Percentiles rank a stretch among this genome's conserved stretches.
phyloP scores from a whole-genome alignment of 352 stramenopile species.

The Plasmopara muralis region DNA sequence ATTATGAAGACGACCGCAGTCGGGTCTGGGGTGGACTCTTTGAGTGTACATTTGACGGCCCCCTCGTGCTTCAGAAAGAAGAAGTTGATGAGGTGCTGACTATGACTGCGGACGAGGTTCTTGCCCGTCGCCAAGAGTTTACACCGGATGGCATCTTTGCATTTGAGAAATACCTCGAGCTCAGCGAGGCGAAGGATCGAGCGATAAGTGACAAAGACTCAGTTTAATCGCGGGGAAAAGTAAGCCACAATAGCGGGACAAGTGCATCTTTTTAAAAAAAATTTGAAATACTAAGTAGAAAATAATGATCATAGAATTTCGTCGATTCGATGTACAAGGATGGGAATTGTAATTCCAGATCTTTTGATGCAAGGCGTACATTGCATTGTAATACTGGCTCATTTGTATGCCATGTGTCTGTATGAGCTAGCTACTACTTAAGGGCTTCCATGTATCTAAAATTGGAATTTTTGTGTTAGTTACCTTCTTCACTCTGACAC shows the following conservation, averaged over 20 bases:
- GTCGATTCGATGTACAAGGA: no score
- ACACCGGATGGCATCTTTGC: slow-evolving; percentile 78
- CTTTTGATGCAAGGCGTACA: no score
- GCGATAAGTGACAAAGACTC: background rate
- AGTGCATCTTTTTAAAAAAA: no score
- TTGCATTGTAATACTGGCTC: no score
- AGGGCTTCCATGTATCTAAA: no score
- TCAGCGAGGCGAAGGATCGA: slow-evolving; percentile 10
- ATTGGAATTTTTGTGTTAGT: background rate
- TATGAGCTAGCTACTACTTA: no score
- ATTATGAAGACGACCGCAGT: slow-evolving; percentile 54
- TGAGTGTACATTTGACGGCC: slow-evolving; percentile 66
- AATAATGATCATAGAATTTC: no score
- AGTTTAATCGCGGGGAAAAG: no score
- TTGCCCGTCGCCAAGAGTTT: slow-evolving; percentile 51
- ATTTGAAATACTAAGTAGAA: no score
- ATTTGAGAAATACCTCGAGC: slow-evolving; percentile 62
- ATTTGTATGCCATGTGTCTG: no score
- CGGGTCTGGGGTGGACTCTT: slow-evolving; percentile 75
- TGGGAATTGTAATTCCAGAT: no score
- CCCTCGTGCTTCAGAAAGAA: slow-evolving; percentile 56
- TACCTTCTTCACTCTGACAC: slow-evolving; percentile 6
- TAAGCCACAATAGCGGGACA: background rate
- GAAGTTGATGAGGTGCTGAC: slow-evolving; percentile 75
- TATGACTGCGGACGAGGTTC: slow-evolving; percentile 69